phyloP scores from a whole-genome alignment of 2,329 filamentous ascomycete genomes.

The Stachybotrys chartarum region DNA sequence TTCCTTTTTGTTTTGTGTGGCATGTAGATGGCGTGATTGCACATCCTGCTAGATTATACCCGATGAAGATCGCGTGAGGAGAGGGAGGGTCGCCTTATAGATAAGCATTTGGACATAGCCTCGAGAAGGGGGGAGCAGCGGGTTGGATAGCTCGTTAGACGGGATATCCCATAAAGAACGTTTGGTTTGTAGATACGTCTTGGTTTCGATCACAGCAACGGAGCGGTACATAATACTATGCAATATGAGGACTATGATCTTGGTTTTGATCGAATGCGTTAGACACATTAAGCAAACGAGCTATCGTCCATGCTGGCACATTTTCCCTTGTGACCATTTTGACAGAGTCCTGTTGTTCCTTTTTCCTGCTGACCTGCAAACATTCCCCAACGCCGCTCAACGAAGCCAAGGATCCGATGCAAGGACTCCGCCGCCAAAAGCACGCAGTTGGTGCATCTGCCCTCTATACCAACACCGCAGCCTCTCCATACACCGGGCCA shows the following conservation, averaged over 20 bases:
- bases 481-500: background rate
- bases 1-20: constrained; percentile 2
- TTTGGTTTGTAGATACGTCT: too few species aligned
- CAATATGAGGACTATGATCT: background rate
- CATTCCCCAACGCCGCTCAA: too few species aligned
- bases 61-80: background rate
- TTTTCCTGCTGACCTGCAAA: too few species aligned
- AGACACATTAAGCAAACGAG: too few species aligned
- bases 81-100: background rate
- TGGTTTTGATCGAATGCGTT: background rate
- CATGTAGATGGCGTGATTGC: background rate
- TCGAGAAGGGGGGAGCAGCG: background rate
- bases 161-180: background rate
- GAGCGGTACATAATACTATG: background rate
- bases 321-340: too few species aligned
- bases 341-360: too few species aligned
- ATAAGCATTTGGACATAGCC: background rate
- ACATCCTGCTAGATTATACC: background rate
- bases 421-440: too few species aligned
- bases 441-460: too few species aligned
- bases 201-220: too few species aligned
- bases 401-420: too few species aligned
- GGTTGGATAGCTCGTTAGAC: background rate
- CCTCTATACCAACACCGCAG: background rate
- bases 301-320: too few species aligned